Percentiles rank a stretch among this genome's conserved stretches.
These are phyloP conservation scores for Cornus kousa DNA, from an alignment of 148 eudicot species.

Conservation along the genomic window DNA sequence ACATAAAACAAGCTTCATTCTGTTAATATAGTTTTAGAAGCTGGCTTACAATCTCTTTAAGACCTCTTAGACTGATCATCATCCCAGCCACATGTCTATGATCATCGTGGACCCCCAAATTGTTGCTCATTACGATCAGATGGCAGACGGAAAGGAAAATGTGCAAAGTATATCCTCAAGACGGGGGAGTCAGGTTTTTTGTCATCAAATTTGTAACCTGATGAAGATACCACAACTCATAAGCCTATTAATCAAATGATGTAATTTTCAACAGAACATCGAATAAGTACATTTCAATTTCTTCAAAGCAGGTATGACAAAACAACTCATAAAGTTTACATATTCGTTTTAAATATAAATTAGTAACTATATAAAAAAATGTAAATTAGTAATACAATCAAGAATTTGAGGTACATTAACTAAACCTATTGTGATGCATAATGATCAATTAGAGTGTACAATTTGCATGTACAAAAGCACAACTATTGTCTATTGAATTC, in stretches of 20 bases:
- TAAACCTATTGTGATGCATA: neutral
- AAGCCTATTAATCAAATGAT: neutral
- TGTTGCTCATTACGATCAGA: slow-evolving; percentile 40
- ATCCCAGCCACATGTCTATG: neutral
- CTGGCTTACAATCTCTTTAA: neutral
- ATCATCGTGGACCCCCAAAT: slow-evolving; percentile 16
- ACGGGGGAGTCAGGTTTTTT: slow-evolving; percentile 64
- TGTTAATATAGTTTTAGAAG: no score
- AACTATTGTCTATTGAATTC: neutral
- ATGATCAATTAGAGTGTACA: neutral
- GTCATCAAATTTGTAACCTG: slow-evolving; percentile 93
- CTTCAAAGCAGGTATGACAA: neutral
- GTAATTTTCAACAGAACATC: neutral
- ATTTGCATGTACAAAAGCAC: neutral
- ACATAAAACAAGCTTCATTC: no score
- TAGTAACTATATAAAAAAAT: neutral
- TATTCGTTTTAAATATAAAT: neutral
- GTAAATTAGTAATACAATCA: neutral
- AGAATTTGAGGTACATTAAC: neutral
- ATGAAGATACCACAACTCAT: slow-evolving; percentile 12
- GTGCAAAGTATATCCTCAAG: slow-evolving; percentile 72
- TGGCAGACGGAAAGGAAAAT: slow-evolving; percentile 78
- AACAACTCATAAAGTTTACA: no score
- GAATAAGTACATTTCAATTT: no score
- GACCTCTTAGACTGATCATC: neutral